A percentile compares a stretch with the other conserved stretches of the same genome.
These are phyloP conservation scores for Coemansia sp. DNA, from an alignment of 371 early-diverging fungal species.

Conservation along the genomic window DNA sequence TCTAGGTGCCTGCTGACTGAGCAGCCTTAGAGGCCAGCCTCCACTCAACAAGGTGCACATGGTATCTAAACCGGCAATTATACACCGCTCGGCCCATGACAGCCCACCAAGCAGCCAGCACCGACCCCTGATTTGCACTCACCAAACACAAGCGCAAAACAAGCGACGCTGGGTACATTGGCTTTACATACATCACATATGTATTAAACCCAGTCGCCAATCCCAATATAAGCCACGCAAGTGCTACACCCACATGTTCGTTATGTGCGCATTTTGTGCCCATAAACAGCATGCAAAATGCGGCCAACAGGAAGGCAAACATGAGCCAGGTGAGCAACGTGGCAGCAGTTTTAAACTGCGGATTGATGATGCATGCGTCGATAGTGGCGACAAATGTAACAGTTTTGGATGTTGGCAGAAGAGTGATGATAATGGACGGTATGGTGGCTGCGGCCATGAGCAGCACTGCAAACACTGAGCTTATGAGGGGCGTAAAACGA, in stretches of 20 bases:
- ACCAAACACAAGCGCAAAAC: conserved; percentile 27
- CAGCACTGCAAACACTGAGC: background rate
- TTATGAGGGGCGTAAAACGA: background rate
- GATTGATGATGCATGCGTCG: conserved; percentile 22
- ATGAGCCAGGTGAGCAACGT: conserved; percentile 9
- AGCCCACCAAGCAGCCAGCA: conserved; percentile 30
- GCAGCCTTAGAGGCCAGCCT: conserved; percentile 3
- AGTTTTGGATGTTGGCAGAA: conserved; percentile 10
- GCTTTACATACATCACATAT: conserved; percentile 11
- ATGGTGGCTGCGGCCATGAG: background rate
- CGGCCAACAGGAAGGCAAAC: background rate
- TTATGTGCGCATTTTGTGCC: background rate
- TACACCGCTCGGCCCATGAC: conserved; percentile 20
- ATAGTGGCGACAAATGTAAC: conserved; percentile 6
- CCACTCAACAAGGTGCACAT: conserved; percentile 20
- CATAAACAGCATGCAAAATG: background rate
- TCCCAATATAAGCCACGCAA: conserved; percentile 1
- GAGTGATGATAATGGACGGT: conserved; percentile 7
- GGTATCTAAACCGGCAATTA: conserved; percentile 7
- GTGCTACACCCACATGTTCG: background rate
- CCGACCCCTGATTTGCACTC: conserved; percentile 15
- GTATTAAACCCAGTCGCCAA: conserved; percentile 18
- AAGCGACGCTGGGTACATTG: conserved; percentile 15
- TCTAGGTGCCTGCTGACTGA: background rate
- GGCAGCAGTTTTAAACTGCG: conserved; percentile 12